Percentiles rank a stretch among this genome's conserved stretches.
phyloP scores from a whole-genome alignment of 495 filamentous ascomycete genomes.

The Aspergillus nanangensis region DNA sequence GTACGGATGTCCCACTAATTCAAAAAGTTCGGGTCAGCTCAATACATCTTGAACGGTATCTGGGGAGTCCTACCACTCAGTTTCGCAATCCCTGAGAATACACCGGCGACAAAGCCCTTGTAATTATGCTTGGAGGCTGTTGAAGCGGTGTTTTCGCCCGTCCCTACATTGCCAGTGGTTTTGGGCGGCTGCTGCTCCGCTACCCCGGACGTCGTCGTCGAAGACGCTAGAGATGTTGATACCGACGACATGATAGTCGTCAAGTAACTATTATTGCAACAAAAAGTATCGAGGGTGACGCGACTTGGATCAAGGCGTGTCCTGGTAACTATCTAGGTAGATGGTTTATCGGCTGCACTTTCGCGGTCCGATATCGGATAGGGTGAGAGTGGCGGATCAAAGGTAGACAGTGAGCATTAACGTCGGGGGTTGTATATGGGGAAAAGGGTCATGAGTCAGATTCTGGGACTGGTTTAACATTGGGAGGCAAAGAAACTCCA shows the following conservation, averaged over 20 bases:
- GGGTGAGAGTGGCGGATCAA: not conserved
- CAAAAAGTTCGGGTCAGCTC: conserved; percentile 11
- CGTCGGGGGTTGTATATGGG: not conserved
- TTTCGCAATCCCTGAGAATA: conserved; percentile 92
- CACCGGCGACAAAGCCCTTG: conserved; percentile 90
- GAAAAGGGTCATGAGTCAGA: not conserved
- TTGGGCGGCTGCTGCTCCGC: conserved; percentile 7
- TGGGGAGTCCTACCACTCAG: conserved; percentile 58
- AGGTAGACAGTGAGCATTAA: not conserved
- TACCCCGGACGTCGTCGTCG: conserved; percentile 12
- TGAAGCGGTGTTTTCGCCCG: conserved; percentile 7
- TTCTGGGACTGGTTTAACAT: not conserved
- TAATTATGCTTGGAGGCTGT: conserved; percentile 49
- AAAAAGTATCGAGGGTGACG: too few species aligned
- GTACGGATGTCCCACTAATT: conserved; percentile 63
- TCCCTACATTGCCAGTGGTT: conserved; percentile 4
- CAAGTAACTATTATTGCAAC: too few species aligned
- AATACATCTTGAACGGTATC: not conserved
- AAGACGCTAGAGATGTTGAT: conserved; percentile 16
- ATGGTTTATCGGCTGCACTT: too few species aligned
- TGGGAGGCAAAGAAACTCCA: not conserved
- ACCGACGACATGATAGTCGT: conserved; percentile 26
- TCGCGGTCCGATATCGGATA: conserved; percentile 13
- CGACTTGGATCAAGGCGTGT: not conserved
- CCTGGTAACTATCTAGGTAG: not conserved